Conservation (phyloP, 768 basidiomycete species). For the Mycena venus region DNA sequence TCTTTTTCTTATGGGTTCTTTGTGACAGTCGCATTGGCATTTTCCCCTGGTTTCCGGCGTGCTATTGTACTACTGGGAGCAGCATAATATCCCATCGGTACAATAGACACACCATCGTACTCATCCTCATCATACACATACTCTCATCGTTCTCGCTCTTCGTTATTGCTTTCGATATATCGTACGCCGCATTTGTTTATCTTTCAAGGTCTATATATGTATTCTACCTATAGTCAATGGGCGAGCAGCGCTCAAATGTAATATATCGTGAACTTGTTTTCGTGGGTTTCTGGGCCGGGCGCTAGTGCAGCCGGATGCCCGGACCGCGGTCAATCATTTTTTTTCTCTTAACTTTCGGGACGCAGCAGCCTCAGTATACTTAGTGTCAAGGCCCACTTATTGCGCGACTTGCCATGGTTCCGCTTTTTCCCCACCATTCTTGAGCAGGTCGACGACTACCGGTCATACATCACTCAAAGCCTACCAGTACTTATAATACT, state of each 20-base stretch:
- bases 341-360: too few relatives aligned
- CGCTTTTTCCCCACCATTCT: too few relatives aligned
- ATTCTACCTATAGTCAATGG: conserved; percentile 1
- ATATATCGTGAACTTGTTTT: too few relatives aligned
- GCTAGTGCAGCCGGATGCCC: too few relatives aligned
- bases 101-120: not conserved
- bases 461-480: too few relatives aligned
- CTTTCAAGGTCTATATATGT: conserved; percentile 3
- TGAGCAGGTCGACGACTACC: too few relatives aligned
- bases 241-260: not conserved
- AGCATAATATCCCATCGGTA: not conserved
- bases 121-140: not conserved
- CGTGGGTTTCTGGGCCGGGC: too few relatives aligned
- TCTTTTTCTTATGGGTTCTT: not conserved
- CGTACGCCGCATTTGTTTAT: not conserved
- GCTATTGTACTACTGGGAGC: not conserved
- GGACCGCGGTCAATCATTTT: too few relatives aligned
- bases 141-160: conserved; percentile 8
- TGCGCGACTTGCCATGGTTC: too few relatives aligned
- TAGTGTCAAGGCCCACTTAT: too few relatives aligned
- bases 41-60: not conserved
- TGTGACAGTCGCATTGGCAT: not conserved
- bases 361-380: too few relatives aligned
- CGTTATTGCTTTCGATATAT: conserved; percentile 20
- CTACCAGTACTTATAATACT: too few relatives aligned